A percentile compares a stretch with the other conserved stretches of the same genome.
phyloP scores from a whole-genome alignment of 2,329 filamentous ascomycete genomes.

The Dactylella cylindrospora region DNA sequence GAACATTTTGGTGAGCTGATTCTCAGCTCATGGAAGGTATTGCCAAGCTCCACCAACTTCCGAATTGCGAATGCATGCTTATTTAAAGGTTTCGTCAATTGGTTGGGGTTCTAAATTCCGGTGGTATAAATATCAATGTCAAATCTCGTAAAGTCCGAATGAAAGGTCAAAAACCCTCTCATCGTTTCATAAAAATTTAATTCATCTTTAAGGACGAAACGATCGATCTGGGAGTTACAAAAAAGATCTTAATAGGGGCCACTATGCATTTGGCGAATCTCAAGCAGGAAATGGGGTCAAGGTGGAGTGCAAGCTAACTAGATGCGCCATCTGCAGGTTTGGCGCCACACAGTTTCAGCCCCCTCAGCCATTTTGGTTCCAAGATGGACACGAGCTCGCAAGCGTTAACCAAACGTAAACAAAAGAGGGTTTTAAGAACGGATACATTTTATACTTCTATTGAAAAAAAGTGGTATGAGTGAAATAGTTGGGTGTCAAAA shows the following conservation, averaged over 20 bases:
- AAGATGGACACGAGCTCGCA: conserved; percentile 27
- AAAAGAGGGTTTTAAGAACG: neutral
- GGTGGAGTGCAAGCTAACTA: conserved; percentile 21
- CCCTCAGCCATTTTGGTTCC: conserved; percentile 36
- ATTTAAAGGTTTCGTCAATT: conserved; percentile 19
- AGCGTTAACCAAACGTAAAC: no score
- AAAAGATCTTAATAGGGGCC: conserved; percentile 24
- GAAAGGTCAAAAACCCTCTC: no score
- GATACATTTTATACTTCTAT: no score
- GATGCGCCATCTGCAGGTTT: conserved; percentile 39
- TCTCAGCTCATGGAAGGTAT: conserved; percentile 2
- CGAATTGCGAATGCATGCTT: conserved; percentile 44
- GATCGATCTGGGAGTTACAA: conserved; percentile 43
- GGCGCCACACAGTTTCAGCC: conserved; percentile 44
- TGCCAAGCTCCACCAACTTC: conserved; percentile 28
- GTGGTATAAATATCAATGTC: neutral
- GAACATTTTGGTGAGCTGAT: conserved; percentile 27
- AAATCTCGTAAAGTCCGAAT: conserved; percentile 17
- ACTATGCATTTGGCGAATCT: conserved; percentile 37
- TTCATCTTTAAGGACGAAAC: no score
- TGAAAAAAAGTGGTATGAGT: no score
- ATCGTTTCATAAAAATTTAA: no score
- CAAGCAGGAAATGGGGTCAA: conserved; percentile 18
- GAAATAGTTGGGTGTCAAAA: no score
- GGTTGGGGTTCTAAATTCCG: conserved; percentile 20